A percentile compares a stretch with the other conserved stretches of the same genome.
phyloP scores from a whole-genome alignment of 2,329 filamentous ascomycete genomes.

The Phaeosphaeriaceae sp. region DNA sequence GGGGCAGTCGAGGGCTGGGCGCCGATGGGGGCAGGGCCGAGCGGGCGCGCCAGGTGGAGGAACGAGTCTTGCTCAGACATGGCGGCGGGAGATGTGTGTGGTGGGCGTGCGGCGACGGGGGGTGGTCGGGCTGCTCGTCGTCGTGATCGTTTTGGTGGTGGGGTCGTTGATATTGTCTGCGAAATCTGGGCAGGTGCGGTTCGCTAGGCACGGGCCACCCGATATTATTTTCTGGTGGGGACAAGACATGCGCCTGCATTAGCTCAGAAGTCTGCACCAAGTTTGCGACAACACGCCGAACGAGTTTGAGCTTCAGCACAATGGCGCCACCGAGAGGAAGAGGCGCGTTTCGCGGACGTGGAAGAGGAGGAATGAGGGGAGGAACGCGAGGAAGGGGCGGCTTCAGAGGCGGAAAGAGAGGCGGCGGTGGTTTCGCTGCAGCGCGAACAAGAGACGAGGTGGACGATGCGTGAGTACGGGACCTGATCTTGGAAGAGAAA shows the following conservation, averaged over 20 bases:
- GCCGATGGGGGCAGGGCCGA: constrained; percentile 80
- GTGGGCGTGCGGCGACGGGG: constrained; percentile 17
- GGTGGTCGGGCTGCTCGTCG: constrained; percentile 21
- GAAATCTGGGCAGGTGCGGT: constrained; percentile 43
- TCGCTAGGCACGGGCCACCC: constrained; percentile 38
- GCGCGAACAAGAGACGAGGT: constrained; percentile 37
- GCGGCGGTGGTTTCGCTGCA: constrained; percentile 38
- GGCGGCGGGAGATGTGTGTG: constrained; percentile 51
- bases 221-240: constrained; percentile 25
- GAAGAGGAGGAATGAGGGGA: constrained; percentile 7
- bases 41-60: constrained; percentile 90
- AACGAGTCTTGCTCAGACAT: constrained; percentile 89
- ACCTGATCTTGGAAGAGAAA: constrained; percentile 6
- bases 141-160: constrained; percentile 24
- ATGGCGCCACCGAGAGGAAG: constrained; percentile 25
- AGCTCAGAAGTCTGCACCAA: constrained; percentile 14
- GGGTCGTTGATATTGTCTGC: constrained; percentile 38
- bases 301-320: too few species aligned
- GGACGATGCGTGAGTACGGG: constrained; percentile 40
- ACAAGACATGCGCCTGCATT: constrained; percentile 5
- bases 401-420: constrained; percentile 35
- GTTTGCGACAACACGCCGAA: constrained; percentile 8
- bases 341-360: constrained; percentile 13
- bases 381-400: constrained; percentile 20
- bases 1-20: constrained; percentile 87